Conservation (phyloP, 768 basidiomycete genomes). For the Porphyrellus cyaneotinctus region DNA sequence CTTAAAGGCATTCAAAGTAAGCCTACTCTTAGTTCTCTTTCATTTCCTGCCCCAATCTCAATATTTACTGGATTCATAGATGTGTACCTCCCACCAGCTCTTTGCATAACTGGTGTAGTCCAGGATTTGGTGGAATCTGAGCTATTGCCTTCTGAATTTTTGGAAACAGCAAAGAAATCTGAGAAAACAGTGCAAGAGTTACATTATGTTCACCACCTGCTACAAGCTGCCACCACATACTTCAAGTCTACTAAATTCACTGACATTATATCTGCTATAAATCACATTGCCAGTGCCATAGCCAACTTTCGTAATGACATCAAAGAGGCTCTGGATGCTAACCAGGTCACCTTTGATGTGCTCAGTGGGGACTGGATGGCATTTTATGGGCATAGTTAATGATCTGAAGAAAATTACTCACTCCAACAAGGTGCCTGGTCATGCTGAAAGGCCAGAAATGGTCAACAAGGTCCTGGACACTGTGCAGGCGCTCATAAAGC, state of each 20-base stretch:
- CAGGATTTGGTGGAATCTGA: neutral
- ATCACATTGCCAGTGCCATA: slow-evolving; percentile 8
- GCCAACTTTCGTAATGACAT: slow-evolving; percentile 10
- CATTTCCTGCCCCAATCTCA: neutral
- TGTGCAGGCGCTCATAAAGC: neutral
- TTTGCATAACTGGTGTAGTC: neutral
- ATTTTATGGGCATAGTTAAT: neutral
- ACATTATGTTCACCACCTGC: slow-evolving; percentile 10
- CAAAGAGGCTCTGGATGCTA: slow-evolving; percentile 1
- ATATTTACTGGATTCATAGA: slow-evolving; percentile 4
- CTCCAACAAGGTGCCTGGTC: too few relatives aligned
- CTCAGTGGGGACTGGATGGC: slow-evolving; percentile 9
- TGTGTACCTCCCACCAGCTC: neutral
- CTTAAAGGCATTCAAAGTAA: slow-evolving; percentile 4
- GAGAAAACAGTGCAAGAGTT: neutral
- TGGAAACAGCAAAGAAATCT: slow-evolving; percentile 3
- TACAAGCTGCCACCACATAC: neutral
- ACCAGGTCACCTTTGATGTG: neutral
- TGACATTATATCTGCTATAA: neutral
- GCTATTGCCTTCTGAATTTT: slow-evolving; percentile 6
- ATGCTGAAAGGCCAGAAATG: slow-evolving; percentile 2
- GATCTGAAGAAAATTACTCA: neutral
- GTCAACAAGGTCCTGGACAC: slow-evolving; percentile 8
- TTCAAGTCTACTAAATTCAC: slow-evolving; percentile 6
- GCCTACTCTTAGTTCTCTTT: neutral